A percentile compares a stretch with the other conserved stretches of the same genome.
These are phyloP conservation scores for Agrocybe pediades DNA, from an alignment of 768 basidiomycete genomes.

Conservation along the genomic window DNA sequence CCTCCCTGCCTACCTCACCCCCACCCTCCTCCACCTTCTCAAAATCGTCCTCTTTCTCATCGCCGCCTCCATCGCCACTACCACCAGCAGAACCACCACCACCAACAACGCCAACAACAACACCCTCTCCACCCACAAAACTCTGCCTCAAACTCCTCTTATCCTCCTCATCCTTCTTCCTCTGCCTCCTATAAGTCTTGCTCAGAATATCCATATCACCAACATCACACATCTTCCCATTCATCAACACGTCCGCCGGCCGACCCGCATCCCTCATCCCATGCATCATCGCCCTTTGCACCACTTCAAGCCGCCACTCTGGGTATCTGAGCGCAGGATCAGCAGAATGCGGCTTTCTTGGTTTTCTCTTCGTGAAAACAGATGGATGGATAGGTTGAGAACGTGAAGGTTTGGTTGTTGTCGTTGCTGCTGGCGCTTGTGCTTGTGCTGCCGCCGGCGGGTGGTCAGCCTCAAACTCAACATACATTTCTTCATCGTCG, in stretches of 20 bases:
- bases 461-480: not conserved
- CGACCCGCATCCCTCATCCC: constrained; percentile 60
- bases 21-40: constrained; percentile 10
- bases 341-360: constrained; percentile 7
- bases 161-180: constrained; percentile 6
- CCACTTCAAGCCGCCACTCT: constrained; percentile 60
- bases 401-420: not conserved
- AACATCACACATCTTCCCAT: constrained; percentile 10
- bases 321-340: constrained; percentile 56
- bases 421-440: not conserved
- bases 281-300: constrained; percentile 53
- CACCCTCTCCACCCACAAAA: not conserved
- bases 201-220: not conserved
- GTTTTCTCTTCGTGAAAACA: not conserved
- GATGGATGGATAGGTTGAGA: not conserved
- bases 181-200: not conserved
- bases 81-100: not conserved
- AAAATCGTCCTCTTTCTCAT: constrained; percentile 4
- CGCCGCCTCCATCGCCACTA: constrained; percentile 1
- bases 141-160: not conserved
- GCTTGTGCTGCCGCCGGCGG: not conserved
- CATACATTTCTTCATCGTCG: constrained; percentile 2
- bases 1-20: constrained; percentile 6
- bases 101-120: not conserved
- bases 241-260: constrained; percentile 51